Evolutionary conservation across 331 rosid genomes (phyloP).

Genomic region (Dryas integrifolia): DNA sequence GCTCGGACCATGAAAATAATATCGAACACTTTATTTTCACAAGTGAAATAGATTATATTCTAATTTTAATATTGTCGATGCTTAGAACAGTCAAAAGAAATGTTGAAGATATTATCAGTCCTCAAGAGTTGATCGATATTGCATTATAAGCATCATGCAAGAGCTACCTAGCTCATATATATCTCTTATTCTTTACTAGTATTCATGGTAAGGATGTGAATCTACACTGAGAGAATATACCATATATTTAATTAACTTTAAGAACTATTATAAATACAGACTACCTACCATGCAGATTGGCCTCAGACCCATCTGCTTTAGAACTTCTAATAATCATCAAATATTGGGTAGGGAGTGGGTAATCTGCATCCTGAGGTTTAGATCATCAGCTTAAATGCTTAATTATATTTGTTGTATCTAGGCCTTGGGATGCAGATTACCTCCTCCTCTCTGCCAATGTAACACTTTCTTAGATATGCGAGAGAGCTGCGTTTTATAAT

Average conservation of each 20-base stretch:
- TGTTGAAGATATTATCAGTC: too few relatives aligned
- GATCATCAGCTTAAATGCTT: constrained; percentile 12
- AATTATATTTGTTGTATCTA: constrained; percentile 22
- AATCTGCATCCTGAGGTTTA: constrained; percentile 73
- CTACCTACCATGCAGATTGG: not conserved
- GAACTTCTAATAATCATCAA: not conserved
- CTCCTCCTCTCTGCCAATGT: constrained; percentile 36
- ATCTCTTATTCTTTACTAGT: not conserved
- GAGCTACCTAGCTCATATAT: too few relatives aligned
- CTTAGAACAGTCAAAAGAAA: too few relatives aligned
- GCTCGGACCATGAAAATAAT: too few relatives aligned
- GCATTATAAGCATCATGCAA: not conserved
- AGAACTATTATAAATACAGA: not conserved
- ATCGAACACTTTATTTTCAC: too few relatives aligned
- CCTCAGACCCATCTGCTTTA: not conserved
- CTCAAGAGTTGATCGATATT: too few relatives aligned
- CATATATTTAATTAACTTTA: not conserved
- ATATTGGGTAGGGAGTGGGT: constrained; percentile 62
- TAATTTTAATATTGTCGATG: too few relatives aligned
- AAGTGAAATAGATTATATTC: too few relatives aligned
- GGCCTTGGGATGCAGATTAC: constrained; percentile 58
- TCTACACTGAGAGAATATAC: not conserved
- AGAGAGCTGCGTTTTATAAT: too few relatives aligned
- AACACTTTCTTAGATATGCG: not conserved
- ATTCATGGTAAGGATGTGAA: too few relatives aligned